A percentile compares a stretch with the other conserved stretches of the same genome.
Evolutionary conservation across 2,329 filamentous ascomycete genomes (phyloP).

Genomic region (Fusarium aywerte): DNA sequence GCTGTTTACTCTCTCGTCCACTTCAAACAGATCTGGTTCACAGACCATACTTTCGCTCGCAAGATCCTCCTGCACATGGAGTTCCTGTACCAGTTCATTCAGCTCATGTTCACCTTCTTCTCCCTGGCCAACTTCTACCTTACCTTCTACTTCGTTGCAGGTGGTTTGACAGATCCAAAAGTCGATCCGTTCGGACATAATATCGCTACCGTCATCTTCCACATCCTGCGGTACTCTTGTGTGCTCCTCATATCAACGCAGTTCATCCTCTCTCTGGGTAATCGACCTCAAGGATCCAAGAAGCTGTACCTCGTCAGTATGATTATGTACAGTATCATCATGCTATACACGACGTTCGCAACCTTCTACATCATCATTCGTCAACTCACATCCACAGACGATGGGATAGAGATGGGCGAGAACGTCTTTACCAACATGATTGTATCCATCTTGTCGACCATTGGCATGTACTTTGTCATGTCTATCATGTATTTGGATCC

Average conservation of each 20-base stretch:
- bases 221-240: constrained; percentile 84
- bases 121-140: constrained; percentile 99
- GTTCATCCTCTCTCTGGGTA: constrained; percentile 96
- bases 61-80: constrained; percentile 95
- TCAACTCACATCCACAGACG: constrained; percentile 69
- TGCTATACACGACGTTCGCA: constrained; percentile 94
- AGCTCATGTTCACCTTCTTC: constrained; percentile 96
- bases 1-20: constrained; percentile 97
- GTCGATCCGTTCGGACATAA: constrained; percentile 93
- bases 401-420: constrained; percentile 73
- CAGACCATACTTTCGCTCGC: constrained; percentile 88
- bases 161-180: constrained; percentile 80
- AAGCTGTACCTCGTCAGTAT: constrained; percentile 89
- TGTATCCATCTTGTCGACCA: constrained; percentile 85
- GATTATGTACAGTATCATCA: constrained; percentile 91
- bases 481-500: constrained; percentile 96
- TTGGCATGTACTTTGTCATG: constrained; percentile 96
- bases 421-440: constrained; percentile 96
- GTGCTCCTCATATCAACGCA: constrained; percentile 91
- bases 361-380: constrained; percentile 87
- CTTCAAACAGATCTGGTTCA: constrained; percentile 90
- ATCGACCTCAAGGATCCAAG: constrained; percentile 93
- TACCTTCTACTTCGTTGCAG: constrained; percentile 97
- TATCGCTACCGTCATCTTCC: constrained; percentile 86
- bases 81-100: constrained; percentile 93